Evolutionary conservation across 2,329 filamentous ascomycete genomes (phyloP).

Genomic region (Penicillium frequentans): DNA sequence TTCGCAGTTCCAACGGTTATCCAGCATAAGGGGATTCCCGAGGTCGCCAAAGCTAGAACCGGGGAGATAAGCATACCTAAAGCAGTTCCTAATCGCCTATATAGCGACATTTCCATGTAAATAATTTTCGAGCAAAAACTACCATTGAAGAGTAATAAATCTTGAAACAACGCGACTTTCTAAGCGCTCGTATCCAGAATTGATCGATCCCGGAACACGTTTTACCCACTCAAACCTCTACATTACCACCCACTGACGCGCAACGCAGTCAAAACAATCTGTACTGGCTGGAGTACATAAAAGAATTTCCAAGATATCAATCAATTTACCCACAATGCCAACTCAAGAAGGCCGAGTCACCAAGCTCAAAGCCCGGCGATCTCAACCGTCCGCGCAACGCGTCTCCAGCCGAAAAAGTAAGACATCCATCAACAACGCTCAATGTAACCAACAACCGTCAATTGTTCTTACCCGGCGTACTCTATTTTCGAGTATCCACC

Average conservation of each 20-base stretch:
- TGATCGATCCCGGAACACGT: background rate
- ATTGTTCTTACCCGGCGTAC: background rate
- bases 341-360: slow-evolving; percentile 25
- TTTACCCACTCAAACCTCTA: background rate
- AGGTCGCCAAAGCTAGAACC: background rate
- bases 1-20: background rate
- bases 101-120: background rate
- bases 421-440: background rate
- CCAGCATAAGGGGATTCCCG: background rate
- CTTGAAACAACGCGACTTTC: background rate
- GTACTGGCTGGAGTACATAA: background rate
- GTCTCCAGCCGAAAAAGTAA: slow-evolving; percentile 16
- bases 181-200: background rate
- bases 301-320: background rate
- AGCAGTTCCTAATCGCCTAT: background rate
- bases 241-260: background rate
- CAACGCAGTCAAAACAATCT: background rate
- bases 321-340: slow-evolving; percentile 12
- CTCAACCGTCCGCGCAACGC: slow-evolving; percentile 15
- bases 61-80: background rate
- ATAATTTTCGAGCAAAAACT: background rate
- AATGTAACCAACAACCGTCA: background rate
- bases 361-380: slow-evolving; percentile 18
- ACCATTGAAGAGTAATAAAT: background rate
- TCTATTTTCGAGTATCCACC: background rate